Evolutionary conservation across 2,329 filamentous ascomycete genomes (phyloP), one percentile per base, ranked within the genome.

Genomic region (Tolypocladium amazonense): DNA sequence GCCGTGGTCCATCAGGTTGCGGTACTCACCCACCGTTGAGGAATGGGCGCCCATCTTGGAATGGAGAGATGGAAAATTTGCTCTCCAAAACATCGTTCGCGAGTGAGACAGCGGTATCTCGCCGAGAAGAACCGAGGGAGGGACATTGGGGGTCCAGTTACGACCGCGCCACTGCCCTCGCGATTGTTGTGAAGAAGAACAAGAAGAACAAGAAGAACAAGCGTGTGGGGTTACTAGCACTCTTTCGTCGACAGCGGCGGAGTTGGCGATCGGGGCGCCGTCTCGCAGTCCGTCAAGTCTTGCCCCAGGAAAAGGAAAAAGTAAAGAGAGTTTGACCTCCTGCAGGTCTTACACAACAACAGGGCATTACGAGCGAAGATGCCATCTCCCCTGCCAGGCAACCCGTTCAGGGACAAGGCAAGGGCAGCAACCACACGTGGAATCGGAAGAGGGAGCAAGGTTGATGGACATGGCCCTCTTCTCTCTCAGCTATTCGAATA

Each of bases 71-170:
- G 62, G 56, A 63, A 67, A 63, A 66, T 69, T 64, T 63, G 63
- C 62, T 57, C 39, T 65, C 58, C 60, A 62, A 66, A 69, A 65
- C 63, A 63, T 62, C 63, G 50, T 57, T 61, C 58, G 35, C 54
- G 63, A 38, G 62, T 71, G 65, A 72, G 68, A 72, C 70, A 72
- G 12, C 45, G 30, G 57, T 62, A 66, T 65, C 64, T 63, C 63
- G 60, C 64, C 65, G 64, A 69, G 61, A 59, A 60, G 61, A 63
- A 50, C 63, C 63, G 61, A 63, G 30, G 30, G 45, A 18, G 56
- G 56, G 39, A 14, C 39, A 2, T 11, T 2, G 39, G n/a, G 8
- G n/a, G 23, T n/a, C 27, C 41, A 45, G 20, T 57, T 25, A 35
- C 30, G n/a, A 12, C 55, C 37, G 50, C 50, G 50, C 50, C 50